These are phyloP conservation scores for Diaporthe sp. DNA, from an alignment of 2,329 filamentous ascomycete species.

Conservation along the genomic window DNA sequence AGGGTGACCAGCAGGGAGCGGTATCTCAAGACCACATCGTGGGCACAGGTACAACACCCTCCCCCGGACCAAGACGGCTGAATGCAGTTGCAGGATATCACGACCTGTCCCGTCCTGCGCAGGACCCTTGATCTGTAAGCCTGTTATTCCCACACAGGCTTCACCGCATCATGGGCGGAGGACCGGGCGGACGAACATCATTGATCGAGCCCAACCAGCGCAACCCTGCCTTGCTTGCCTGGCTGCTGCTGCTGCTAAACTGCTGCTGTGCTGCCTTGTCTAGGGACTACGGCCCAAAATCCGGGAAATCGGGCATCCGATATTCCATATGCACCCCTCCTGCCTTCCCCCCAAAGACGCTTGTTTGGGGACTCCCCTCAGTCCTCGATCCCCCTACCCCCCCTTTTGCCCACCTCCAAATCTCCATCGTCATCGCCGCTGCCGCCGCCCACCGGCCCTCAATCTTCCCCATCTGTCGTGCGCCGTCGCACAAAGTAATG, in stretches of 20 bases:
- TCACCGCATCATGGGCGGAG: slow-evolving; percentile 27
- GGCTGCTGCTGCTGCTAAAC: slow-evolving; percentile 2
- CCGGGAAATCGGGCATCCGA: slow-evolving; percentile 30
- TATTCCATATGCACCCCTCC: not conserved
- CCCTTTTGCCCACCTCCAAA: not conserved
- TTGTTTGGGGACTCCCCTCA: not conserved
- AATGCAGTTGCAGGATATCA: slow-evolving; percentile 27
- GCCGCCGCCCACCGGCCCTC: slow-evolving; percentile 9
- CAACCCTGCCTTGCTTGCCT: slow-evolving; percentile 14
- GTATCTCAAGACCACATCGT: not conserved
- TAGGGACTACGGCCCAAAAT: slow-evolving; percentile 10
- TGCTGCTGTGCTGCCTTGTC: slow-evolving; percentile 28
- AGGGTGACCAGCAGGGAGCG: not conserved
- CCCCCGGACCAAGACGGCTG: slow-evolving; percentile 24
- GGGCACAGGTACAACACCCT: slow-evolving; percentile 1
- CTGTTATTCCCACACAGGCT: slow-evolving; percentile 19
- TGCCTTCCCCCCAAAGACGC: not conserved
- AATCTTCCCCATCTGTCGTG: slow-evolving; percentile 31
- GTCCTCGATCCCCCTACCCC: not conserved
- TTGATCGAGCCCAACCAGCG: slow-evolving; percentile 28
- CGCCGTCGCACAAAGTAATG: slow-evolving; percentile 26
- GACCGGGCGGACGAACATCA: not conserved
- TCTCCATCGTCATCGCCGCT: slow-evolving; percentile 18
- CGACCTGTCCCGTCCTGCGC: slow-evolving; percentile 15
- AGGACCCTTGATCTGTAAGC: slow-evolving; percentile 14